phyloP scores from a whole-genome alignment of 495 filamentous ascomycete species.

The Aspergillus indologenus region DNA sequence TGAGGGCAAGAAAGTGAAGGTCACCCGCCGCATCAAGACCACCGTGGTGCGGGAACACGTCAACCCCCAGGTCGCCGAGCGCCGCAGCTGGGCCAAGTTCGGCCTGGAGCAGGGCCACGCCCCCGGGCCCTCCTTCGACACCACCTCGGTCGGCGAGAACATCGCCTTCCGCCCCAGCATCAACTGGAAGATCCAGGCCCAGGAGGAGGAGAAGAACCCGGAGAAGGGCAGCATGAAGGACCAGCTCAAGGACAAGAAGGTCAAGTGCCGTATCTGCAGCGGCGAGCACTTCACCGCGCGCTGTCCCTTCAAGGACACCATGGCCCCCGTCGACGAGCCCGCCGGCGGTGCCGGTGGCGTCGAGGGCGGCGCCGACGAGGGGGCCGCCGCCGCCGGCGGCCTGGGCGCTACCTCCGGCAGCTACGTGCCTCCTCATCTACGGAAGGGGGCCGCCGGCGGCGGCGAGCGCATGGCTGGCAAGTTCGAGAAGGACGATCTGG shows the following conservation, averaged over 20 bases:
- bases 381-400: constrained; percentile 48
- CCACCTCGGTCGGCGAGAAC: constrained; percentile 93
- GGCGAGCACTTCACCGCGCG: constrained; percentile 98
- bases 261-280: constrained; percentile 98
- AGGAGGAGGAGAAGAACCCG: constrained; percentile 75
- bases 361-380: constrained; percentile 49
- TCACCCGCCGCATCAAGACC: constrained; percentile 87
- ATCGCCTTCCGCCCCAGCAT: constrained; percentile 88
- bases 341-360: constrained; percentile 53
- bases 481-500: constrained; percentile 93
- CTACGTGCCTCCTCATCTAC: constrained; percentile 90
- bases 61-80: constrained; percentile 94
- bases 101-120: constrained; percentile 74
- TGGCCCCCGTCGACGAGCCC: constrained; percentile 69
- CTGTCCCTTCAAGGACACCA: constrained; percentile 83
- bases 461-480: constrained; percentile 93
- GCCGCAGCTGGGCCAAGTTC: constrained; percentile 89
- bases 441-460: constrained; percentile 61
- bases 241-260: constrained; percentile 96
- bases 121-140: constrained; percentile 70
- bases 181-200: constrained; percentile 86
- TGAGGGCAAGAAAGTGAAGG: constrained; percentile 91
- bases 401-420: constrained; percentile 67
- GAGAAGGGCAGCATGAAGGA: constrained; percentile 78
- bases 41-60: constrained; percentile 86